phyloP scores from a whole-genome alignment of 345 rosid species.

The Salix dunnii region DNA sequence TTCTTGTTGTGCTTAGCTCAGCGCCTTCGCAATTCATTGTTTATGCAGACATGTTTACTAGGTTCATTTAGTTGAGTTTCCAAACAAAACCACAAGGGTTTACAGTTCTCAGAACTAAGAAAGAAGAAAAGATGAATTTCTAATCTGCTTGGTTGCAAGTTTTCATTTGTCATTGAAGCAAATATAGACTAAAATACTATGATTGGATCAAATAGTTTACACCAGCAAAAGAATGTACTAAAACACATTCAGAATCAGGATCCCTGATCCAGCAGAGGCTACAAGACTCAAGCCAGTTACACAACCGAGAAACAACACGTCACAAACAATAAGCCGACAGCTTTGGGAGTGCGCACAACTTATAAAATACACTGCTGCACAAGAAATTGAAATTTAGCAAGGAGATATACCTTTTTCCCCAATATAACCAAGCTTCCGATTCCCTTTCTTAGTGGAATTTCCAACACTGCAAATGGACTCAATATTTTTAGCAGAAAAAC shows the following conservation, averaged over 20 bases:
- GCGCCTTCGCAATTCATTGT: not conserved
- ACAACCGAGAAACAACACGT: not conserved
- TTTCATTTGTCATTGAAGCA: too few species aligned
- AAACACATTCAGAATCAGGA: not conserved
- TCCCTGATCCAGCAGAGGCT: not conserved
- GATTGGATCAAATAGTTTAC: too few species aligned
- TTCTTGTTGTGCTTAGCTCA: not conserved
- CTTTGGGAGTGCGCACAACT: not conserved
- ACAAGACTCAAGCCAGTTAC: not conserved
- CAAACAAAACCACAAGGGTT: not conserved
- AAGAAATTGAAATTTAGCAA: not conserved
- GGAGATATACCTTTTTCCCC: slow-evolving; percentile 67
- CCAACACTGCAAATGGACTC: slow-evolving; percentile 71
- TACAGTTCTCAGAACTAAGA: not conserved
- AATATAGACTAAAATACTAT: too few species aligned
- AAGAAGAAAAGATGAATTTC: too few species aligned
- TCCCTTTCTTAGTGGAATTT: slow-evolving; percentile 65
- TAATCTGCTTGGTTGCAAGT: not conserved
- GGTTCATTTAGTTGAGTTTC: not conserved
- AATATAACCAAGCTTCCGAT: slow-evolving; percentile 56
- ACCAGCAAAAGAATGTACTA: too few species aligned
- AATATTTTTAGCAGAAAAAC: slow-evolving; percentile 53
- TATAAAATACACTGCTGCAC: not conserved
- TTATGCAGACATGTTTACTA: not conserved
- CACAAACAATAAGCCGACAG: not conserved